Base-by-base conservation (phyloP, 2,329 filamentous ascomycete species). In the Stagonosporopsis rhizophila region DNA sequence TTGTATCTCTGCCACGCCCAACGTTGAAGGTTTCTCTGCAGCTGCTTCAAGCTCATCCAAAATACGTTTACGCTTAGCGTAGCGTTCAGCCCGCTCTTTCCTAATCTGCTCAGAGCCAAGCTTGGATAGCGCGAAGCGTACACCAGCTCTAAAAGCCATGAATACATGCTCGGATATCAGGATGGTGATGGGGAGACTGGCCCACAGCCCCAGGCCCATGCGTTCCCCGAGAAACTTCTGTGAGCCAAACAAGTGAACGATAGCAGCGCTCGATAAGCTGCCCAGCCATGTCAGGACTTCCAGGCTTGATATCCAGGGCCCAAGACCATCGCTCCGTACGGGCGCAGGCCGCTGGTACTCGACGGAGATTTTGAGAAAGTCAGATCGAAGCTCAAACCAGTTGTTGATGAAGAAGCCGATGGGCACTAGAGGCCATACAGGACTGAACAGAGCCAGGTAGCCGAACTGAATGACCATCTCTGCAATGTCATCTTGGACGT, bases 391-490 rank as follows among this genome's bases (percentile, higher is more conserved):
- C 39, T 75, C 72, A 44, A 75, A 60, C 72, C 71, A 75, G 39
- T 74, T 74, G 53, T 74, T 74, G 56, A 75, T 66, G 38, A 75
- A 67, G 52, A 75, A 75, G 5, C 70, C 71, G 30, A 75, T 73
- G 2, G 68, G 65, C 9, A 74, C 65, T 5, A 74, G 64, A 3
- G 72, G 72, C 72, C 71, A 75, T 1, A 75, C 71, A 0, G 71
- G 68, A 28, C 66, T 70, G 55, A 75, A 75, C 4, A 75, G 59
- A 1, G 72, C 68, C 7, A 75, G 65, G 39, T 75, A 75, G 2
- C 72, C 71, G 41, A 72, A 74, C 44, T 75, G 72, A 15, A 74
- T 68, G 7, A 75, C 72, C 71, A 75, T 74, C 48, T 75, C 71
- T 0, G 65, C 64, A 35, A 73, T 64, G 39, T 74, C 71, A 17